Evolutionary conservation across 2,329 filamentous ascomycete species (phyloP).

Genomic region (Colletotrichum graminicola): DNA sequence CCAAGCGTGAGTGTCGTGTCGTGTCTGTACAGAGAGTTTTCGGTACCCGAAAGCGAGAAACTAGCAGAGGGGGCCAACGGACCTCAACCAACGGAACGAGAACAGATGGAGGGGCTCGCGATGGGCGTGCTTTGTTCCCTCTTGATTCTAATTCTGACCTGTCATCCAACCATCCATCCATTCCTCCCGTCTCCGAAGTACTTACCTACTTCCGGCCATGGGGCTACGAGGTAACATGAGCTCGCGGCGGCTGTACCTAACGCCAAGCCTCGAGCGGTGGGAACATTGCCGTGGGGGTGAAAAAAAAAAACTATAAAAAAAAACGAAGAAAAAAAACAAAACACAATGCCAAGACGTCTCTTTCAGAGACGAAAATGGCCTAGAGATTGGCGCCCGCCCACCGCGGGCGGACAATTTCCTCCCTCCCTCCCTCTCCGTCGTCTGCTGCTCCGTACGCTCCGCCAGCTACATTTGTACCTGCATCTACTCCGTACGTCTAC

Average conservation of each 20-base stretch:
- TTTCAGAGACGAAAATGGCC: neutral
- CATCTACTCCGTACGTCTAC: too few relatives aligned
- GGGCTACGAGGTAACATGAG: conserved; percentile 5
- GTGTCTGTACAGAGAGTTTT: neutral
- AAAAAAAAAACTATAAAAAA: neutral
- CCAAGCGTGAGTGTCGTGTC: too few relatives aligned
- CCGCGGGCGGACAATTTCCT: conserved; percentile 1
- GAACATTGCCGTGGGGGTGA: conserved; percentile 26
- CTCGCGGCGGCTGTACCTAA: conserved; percentile 8
- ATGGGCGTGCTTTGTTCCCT: neutral
- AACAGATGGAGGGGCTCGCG: neutral
- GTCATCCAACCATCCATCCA: neutral
- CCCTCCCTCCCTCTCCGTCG: neutral
- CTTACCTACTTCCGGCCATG: neutral
- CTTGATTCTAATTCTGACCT: neutral
- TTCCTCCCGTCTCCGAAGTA: neutral
- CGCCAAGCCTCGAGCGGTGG: conserved; percentile 16
- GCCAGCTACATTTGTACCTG: neutral
- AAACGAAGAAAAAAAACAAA: neutral
- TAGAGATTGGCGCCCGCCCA: neutral
- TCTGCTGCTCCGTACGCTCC: neutral
- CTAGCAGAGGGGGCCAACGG: neutral
- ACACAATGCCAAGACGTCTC: conserved; percentile 16
- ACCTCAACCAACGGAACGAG: neutral
- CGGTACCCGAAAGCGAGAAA: neutral